These are phyloP conservation scores for Leucaena leucocephala DNA, from an alignment of 306 rosid species.

Conservation along the genomic window DNA sequence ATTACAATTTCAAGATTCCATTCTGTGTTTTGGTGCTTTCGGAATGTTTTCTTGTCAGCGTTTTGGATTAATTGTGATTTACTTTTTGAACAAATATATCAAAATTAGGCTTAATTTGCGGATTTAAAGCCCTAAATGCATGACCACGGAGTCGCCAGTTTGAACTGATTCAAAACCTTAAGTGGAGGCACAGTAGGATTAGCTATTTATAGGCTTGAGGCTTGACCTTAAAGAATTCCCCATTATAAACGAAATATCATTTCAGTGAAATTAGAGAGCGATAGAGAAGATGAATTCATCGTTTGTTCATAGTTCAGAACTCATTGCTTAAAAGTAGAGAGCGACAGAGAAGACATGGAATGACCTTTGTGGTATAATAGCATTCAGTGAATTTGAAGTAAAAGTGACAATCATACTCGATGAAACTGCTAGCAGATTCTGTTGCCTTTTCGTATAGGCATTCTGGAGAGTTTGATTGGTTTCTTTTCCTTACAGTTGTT, in stretches of 20 bases:
- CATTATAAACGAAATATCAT: background rate
- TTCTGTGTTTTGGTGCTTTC: background rate
- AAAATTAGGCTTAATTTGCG: conserved; percentile 20
- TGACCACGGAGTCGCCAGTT: conserved; percentile 4
- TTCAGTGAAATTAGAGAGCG: background rate
- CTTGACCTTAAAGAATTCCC: background rate
- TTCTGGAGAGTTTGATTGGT: conserved; percentile 1
- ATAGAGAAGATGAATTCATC: background rate
- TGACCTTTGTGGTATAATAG: background rate
- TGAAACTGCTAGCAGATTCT: conserved; percentile 14
- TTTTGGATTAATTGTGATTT: background rate
- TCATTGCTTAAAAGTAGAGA: background rate
- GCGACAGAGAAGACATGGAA: background rate
- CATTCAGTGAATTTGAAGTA: conserved; percentile 16
- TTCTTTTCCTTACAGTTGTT: conserved; percentile 2
- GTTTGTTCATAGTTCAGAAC: background rate
- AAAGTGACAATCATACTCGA: background rate
- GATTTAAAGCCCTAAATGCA: conserved; percentile 25
- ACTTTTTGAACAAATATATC: background rate
- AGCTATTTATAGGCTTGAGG: background rate
- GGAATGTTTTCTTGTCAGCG: background rate
- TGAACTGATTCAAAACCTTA: background rate
- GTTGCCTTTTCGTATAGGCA: background rate
- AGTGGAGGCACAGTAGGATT: background rate
- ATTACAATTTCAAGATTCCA: conserved; percentile 20